Evolutionary conservation across 495 filamentous ascomycete genomes (phyloP).

Genomic region (Parathielavia appendiculata): DNA sequence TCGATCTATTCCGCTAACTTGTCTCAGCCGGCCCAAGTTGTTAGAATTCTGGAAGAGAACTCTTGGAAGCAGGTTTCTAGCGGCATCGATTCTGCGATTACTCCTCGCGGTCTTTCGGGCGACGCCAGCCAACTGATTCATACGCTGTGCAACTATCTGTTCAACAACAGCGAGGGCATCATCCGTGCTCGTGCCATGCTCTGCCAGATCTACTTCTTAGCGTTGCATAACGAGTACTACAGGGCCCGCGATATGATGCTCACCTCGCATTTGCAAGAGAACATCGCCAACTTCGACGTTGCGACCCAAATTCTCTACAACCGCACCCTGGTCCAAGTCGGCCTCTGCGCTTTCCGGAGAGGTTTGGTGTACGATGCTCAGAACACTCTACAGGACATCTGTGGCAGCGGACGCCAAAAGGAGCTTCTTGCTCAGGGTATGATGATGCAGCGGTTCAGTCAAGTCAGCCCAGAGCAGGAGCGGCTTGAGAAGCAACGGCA

Average conservation of each 20-base stretch:
- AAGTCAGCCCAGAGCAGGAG: constrained; percentile 95
- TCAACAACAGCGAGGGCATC: constrained; percentile 87
- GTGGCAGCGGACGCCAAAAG: constrained; percentile 94
- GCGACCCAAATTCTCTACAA: constrained; percentile 98
- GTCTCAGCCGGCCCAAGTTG: constrained; percentile 74
- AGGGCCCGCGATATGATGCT: constrained; percentile 97
- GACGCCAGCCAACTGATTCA: constrained; percentile 75
- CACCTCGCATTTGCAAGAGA: constrained; percentile 99
- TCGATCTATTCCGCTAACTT: constrained; percentile 24
- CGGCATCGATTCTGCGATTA: constrained; percentile 70
- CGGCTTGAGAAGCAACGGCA: constrained; percentile 92
- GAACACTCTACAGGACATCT: constrained; percentile 94
- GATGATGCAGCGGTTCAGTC: constrained; percentile 91
- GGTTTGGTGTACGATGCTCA: constrained; percentile 97
- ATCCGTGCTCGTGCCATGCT: constrained; percentile 95
- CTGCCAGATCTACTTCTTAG: constrained; percentile 97
- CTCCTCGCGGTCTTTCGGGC: constrained; percentile 56
- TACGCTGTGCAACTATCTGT: constrained; percentile 89
- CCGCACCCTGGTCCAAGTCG: constrained; percentile 94
- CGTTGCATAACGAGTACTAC: constrained; percentile 95
- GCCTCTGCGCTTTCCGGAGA: constrained; percentile 94
- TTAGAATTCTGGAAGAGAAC: constrained; percentile 85
- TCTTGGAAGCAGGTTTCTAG: constrained; percentile 79
- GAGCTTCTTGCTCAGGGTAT: constrained; percentile 96
- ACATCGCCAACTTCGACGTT: constrained; percentile 89